Evolutionary conservation across 257 asterid species (phyloP), one percentile per base, ranked within the genome.

Genomic region (Osmanthus fragrans): DNA sequence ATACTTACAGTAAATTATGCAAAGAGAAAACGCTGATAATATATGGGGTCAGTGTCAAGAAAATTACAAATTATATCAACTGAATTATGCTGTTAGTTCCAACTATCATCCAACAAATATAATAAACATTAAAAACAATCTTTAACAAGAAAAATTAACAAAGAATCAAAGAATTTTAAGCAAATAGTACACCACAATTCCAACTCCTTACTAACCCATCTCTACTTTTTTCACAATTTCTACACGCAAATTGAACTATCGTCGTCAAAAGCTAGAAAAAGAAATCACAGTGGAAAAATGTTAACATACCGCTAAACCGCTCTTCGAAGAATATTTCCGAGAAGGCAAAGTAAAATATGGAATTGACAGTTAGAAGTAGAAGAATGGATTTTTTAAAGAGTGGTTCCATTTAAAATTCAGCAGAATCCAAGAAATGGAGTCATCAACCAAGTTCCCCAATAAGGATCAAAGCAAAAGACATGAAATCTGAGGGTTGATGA

Each of bases 241-340:
- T 18, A 5, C 60, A 16, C 21, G 6, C 18, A 18, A 49, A 37
- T 18, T 16, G 60, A 49, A 49, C 15, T 42, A 42, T 42, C 49
- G 16, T 10, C n/a, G 19, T 25, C 39, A 7, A 54, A 73, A 18
- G 21, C 60, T 15, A 16, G 7, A 18, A 49, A 49, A 18, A 3
- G 18, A 1, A 49, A 4, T 37, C 42, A 37, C 2, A 7, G 9
- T 37, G 32, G 42, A 37, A 5, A 49, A 37, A 49, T 49, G 18
- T 6, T 71, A 60, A n/a, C 72, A 30, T 79, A 95, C 99, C 99
- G 0, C 91, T 96, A 80, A 94, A 94, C 1, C 94, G 92, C 88
- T 94, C 99, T 81, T 94, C 99, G 49, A 94, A 94, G 36, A 94
- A 86, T 77, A 93, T 85, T 58, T 92, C 98, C 33, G 93, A 15